A percentile compares a stretch with the other conserved stretches of the same genome.
phyloP scores from a whole-genome alignment of 208 protist species.

The Trichomonas gallinae region DNA sequence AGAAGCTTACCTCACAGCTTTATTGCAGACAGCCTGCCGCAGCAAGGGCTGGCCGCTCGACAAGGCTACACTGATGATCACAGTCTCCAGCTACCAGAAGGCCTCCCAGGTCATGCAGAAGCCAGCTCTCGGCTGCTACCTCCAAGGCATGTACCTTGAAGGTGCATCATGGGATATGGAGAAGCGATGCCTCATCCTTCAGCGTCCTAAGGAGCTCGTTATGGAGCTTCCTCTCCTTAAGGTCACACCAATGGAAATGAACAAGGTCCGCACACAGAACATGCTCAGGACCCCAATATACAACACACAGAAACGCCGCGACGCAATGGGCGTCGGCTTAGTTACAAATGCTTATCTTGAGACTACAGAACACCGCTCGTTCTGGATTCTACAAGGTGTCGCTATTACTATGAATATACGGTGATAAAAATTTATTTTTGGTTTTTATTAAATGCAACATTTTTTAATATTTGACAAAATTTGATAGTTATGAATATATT shows the following conservation, averaged over 20 bases:
- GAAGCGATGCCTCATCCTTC: constrained; percentile 55
- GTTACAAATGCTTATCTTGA: constrained; percentile 88
- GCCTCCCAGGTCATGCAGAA: constrained; percentile 55
- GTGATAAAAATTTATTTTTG: not conserved
- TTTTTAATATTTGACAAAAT: too few species aligned
- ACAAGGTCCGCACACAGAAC: constrained; percentile 71
- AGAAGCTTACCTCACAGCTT: constrained; percentile 85
- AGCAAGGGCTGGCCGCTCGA: constrained; percentile 90
- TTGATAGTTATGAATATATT: too few species aligned
- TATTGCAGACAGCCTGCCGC: constrained; percentile 89
- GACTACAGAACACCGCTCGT: constrained; percentile 65
- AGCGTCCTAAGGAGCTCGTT: constrained; percentile 82
- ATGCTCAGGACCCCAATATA: constrained; percentile 93
- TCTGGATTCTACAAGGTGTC: constrained; percentile 86
- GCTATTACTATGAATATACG: constrained; percentile 69
- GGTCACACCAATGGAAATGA: constrained; percentile 81
- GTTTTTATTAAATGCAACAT: too few species aligned
- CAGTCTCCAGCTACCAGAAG: constrained; percentile 61
- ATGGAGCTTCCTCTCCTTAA: constrained; percentile 85
- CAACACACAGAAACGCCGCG: constrained; percentile 77
- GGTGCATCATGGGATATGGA: constrained; percentile 82
- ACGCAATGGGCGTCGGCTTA: constrained; percentile 84
- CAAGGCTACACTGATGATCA: constrained; percentile 76
- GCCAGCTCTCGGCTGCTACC: constrained; percentile 78
- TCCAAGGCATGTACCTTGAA: constrained; percentile 83